Conservation (phyloP, 129 eudicot genomes). For the Logfia minima region DNA sequence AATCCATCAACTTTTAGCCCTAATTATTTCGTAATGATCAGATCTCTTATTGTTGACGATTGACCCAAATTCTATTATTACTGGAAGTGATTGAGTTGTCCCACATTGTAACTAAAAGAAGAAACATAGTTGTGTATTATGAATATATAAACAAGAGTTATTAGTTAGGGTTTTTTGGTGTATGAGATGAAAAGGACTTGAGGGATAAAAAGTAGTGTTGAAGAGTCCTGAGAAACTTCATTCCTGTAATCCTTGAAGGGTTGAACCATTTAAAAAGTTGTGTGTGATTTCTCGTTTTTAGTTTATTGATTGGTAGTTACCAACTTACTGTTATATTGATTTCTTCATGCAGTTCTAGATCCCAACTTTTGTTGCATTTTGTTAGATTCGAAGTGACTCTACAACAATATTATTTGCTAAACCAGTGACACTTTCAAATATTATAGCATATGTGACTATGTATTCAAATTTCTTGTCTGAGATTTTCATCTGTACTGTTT, state of each 20-base stretch:
- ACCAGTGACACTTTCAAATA: background rate
- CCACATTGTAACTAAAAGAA: background rate
- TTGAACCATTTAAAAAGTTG: background rate
- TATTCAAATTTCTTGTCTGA: background rate
- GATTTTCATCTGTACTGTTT: background rate
- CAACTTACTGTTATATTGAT: too few species aligned
- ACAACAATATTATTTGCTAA: background rate
- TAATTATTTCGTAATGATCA: background rate
- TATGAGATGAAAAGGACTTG: too few species aligned
- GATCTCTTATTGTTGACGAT: background rate
- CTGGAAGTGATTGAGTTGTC: background rate
- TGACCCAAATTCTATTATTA: background rate
- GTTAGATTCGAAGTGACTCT: conserved; percentile 2
- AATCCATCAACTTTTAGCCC: background rate
- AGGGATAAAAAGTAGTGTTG: too few species aligned
- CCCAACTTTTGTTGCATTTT: too few species aligned
- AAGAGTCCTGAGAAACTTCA: too few species aligned
- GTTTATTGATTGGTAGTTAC: too few species aligned
- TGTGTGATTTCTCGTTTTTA: background rate
- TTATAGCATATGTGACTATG: background rate
- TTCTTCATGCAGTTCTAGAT: too few species aligned
- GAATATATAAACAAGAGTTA: background rate
- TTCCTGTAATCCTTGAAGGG: background rate
- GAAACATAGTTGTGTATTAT: background rate
- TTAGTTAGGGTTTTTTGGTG: background rate